Base-by-base conservation (phyloP, 441 rosid genomes). In the Viola pubescens region DNA sequence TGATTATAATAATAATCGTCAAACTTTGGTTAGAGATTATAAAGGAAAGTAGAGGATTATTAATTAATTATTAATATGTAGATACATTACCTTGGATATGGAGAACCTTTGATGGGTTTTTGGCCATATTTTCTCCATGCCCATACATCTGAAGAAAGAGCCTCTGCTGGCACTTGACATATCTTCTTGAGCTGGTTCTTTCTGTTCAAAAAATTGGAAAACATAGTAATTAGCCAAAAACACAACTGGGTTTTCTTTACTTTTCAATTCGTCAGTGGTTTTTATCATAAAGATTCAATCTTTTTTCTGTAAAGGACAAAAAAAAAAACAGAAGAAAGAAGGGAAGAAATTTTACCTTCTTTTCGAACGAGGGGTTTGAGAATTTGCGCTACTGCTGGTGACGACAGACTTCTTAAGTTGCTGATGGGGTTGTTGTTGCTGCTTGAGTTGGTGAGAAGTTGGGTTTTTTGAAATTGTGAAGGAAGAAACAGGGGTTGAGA, bases 41-140 rank as follows among this genome's bases (percentile, higher is more conserved):
- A n/a, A 9, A 26, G 11, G 1, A 43, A 56, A 46, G n/a, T 8
- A 12, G 2, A 46, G 49, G n/a, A 12, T 10, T 4, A 9, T 5
- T 13, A 11, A 1, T 40, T 5, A 54, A 54, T 12, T 7, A 54
- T 12, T 7, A 11, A 12, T 11, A 37, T 7, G 7, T 51, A 13
- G 0, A 10, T 6, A 14, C 6, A 12, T 13, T 58, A 81, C 97
- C 94, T 88, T 48, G 98, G 95, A 73, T 84, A 86, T 38, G 98
- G 98, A 16, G 96, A 91, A 53, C 96, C 95, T 76, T 88, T 91
- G 75, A 91, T 91, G 74, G 98, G 98, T 75, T 91, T 91, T 49
- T 91, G 98, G 51, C 96, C 98, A 67, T 91, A 91, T 76, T 91
- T 91, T 42, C 95, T 80, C 98, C 96, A 91, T 46, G 96, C 92